Evolutionary conservation across 208 protist species (phyloP), one percentile per base, ranked within the genome.

Genomic region (Herpetomonas samuelpessoai): DNA sequence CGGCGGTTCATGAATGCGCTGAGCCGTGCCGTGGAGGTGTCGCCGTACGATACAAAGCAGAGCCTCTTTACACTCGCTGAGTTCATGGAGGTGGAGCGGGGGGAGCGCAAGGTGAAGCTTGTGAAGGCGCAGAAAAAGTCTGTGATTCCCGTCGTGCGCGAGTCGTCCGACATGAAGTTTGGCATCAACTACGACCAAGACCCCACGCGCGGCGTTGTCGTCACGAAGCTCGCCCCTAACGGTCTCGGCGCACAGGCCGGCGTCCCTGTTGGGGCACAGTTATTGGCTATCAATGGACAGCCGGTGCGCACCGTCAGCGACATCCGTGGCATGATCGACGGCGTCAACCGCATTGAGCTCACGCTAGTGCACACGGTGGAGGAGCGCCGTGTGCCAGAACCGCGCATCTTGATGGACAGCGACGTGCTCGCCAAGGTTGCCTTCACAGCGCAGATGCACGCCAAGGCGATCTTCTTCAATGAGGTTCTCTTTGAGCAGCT

Each of bases 161-260:
- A 80, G 28, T 65, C 64, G 25, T n/a, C 46, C 0, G 48, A 74
- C 10, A 66, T 76, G 45, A 96, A 93, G 65, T 96, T 96, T 60
- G 86, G 89, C 54, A 96, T 96, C 61, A 96, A 90, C 67, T 96
- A 96, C 58, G 89, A 96, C 63, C 78, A 92, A 61, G 75, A 88
- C 44, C 76, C 76, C 12, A 59, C 30, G 12, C 62, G 62, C 24
- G 86, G 81, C 28, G 79, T 96, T 45, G 71, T 91, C 18, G 86
- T 96, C 29, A 92, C 89, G n/a, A 91, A 92, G 65, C 57, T 96
- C 14, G 77, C 83, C 0, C 79, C 86, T 0, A 76, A 86, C 57
- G 83, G 86, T 25, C 79, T 90, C 3, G 90, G 90, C 18, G 74
- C 62, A 6, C 66, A 72, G 22, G 84, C 86, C 21, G 76, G 81